Evolutionary conservation across 2,329 filamentous ascomycete species (phyloP).

Genomic region (Sporothrix luriei): DNA sequence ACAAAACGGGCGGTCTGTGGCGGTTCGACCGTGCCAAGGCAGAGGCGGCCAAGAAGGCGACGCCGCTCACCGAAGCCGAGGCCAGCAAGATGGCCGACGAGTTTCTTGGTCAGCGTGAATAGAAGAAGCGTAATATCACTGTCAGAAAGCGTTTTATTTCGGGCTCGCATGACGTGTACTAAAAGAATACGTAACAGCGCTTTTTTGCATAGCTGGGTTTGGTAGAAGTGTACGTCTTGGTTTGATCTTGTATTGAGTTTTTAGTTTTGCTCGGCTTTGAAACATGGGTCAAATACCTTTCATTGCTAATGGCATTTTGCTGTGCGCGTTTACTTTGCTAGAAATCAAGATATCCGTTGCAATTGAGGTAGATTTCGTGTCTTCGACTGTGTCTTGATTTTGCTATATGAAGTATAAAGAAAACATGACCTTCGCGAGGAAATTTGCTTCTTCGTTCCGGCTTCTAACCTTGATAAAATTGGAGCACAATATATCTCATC

Average conservation of each 20-base stretch:
- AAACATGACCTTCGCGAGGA: too few relatives aligned
- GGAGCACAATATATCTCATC: too few relatives aligned
- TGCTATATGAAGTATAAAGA: not conserved
- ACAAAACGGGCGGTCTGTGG: conserved; percentile 65
- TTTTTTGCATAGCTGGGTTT: conserved; percentile 16
- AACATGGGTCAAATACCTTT: not conserved
- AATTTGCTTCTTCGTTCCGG: not conserved
- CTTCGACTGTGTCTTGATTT: not conserved
- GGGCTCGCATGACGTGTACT: not conserved
- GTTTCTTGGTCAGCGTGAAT: conserved; percentile 42
- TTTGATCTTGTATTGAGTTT: not conserved
- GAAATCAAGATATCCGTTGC: not conserved
- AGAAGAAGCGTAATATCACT: not conserved
- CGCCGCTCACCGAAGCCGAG: conserved; percentile 44
- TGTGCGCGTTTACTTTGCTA: not conserved
- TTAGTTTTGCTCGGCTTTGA: not conserved
- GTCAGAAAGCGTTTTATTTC: not conserved
- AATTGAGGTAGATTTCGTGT: too few relatives aligned
- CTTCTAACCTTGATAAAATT: not conserved
- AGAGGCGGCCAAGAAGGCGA: conserved; percentile 46
- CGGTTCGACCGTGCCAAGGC: conserved; percentile 55
- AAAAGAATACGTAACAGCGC: not conserved
- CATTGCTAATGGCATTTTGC: not conserved
- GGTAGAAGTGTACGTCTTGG: not conserved
- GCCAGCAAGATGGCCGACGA: conserved; percentile 41